phyloP scores from a whole-genome alignment of 1,284 basidiomycete species.

The Leccinum colubrinum region DNA sequence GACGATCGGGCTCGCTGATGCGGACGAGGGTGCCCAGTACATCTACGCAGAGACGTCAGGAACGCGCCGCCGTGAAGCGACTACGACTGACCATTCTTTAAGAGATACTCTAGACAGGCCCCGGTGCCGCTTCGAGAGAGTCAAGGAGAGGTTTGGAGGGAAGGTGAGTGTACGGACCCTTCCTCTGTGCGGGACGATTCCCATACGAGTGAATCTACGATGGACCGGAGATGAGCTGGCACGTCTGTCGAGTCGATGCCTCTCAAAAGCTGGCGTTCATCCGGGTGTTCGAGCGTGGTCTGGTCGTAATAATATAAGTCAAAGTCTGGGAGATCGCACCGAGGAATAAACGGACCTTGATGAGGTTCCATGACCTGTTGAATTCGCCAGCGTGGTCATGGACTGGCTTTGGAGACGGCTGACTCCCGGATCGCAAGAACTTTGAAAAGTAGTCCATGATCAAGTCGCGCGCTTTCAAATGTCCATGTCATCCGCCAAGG shows the following conservation, averaged over 20 bases:
- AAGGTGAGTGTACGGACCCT: constrained; percentile 55
- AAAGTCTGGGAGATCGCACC: not conserved
- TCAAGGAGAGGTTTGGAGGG: constrained; percentile 9
- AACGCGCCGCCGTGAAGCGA: not conserved
- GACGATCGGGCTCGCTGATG: constrained; percentile 80
- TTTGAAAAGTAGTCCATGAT: constrained; percentile 73
- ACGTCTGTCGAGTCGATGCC: constrained; percentile 86
- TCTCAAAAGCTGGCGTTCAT: constrained; percentile 76
- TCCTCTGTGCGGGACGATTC: constrained; percentile 83
- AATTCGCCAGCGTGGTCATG: constrained; percentile 71
- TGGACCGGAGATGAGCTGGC: constrained; percentile 72
- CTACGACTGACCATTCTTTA: constrained; percentile 72
- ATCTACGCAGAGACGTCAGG: constrained; percentile 45
- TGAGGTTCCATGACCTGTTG: constrained; percentile 65
- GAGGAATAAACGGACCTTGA: constrained; percentile 52
- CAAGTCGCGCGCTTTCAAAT: constrained; percentile 25
- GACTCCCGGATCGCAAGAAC: constrained; percentile 58
- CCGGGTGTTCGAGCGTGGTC: constrained; percentile 75
- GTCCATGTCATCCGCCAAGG: constrained; percentile 51
- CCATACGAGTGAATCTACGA: constrained; percentile 86
- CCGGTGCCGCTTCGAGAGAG: constrained; percentile 66
- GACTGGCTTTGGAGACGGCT: constrained; percentile 48
- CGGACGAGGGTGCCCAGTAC: constrained; percentile 82
- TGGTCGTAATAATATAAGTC: constrained; percentile 30
- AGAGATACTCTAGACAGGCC: constrained; percentile 85